A percentile compares a stretch with the other conserved stretches of the same genome.
Conservation (phyloP, 192 early-diverging fungal species). For the Linnemannia exigua region DNA sequence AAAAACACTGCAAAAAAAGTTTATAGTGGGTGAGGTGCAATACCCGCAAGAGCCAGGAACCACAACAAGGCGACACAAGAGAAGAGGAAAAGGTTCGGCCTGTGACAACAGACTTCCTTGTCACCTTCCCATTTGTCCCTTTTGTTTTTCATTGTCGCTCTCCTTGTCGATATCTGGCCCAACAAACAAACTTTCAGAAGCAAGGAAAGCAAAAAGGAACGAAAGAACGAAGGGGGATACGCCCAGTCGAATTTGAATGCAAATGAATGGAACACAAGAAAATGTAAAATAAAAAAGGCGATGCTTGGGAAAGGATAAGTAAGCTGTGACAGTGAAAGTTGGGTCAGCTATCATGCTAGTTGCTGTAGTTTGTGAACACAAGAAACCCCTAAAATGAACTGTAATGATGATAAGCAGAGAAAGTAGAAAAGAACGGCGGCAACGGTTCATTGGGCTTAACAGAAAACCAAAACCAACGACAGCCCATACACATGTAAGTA, state of each 20-base stretch:
- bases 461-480: neutral
- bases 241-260: neutral
- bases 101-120: neutral
- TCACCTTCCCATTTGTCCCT: neutral
- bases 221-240: neutral
- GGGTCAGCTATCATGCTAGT: neutral
- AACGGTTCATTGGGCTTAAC: neutral
- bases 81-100: neutral
- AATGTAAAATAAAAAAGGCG: neutral
- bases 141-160: neutral
- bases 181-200: constrained; percentile 11
- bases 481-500: neutral
- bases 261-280: neutral
- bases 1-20: neutral
- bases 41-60: constrained; percentile 37
- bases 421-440: neutral
- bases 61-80: constrained; percentile 13
- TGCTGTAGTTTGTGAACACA: constrained; percentile 3
- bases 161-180: neutral
- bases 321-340: neutral
- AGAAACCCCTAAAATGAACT: neutral
- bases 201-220: too few species aligned
- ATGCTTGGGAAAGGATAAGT: neutral
- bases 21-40: neutral
- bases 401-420: neutral